Percentiles rank a stretch among this genome's conserved stretches.
These are phyloP conservation scores for Polychaeton citri DNA, from an alignment of 2,329 filamentous ascomycete species.

Conservation along the genomic window DNA sequence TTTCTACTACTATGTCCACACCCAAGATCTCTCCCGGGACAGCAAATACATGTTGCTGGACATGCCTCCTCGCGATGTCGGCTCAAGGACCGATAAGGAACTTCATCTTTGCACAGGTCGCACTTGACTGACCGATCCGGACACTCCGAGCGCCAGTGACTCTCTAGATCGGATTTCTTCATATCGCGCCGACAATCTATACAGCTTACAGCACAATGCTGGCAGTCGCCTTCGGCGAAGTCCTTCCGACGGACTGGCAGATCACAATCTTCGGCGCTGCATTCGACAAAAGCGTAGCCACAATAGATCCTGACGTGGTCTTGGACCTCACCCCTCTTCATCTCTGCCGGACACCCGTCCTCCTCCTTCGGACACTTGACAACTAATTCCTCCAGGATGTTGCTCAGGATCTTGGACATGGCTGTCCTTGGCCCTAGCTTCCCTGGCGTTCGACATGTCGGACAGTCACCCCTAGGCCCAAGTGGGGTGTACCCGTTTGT, in stretches of 20 bases:
- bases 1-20: constrained; percentile 29
- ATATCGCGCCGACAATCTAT: constrained; percentile 39
- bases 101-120: constrained; percentile 26
- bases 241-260: constrained; percentile 43
- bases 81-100: constrained; percentile 29
- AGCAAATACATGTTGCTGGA: constrained; percentile 28
- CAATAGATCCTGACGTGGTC: constrained; percentile 50
- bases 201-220: constrained; percentile 41
- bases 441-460: constrained; percentile 40
- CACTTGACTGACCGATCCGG: constrained; percentile 34
- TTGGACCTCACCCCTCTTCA: constrained; percentile 43
- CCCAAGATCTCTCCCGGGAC: constrained; percentile 30
- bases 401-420: constrained; percentile 40
- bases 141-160: constrained; percentile 29
- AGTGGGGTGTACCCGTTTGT: constrained; percentile 20
- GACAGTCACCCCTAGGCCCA: constrained; percentile 32
- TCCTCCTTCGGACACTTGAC: constrained; percentile 45
- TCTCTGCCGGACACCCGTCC: constrained; percentile 39
- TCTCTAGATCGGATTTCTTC: constrained; percentile 40
- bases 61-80: constrained; percentile 29
- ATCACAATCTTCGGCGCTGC: constrained; percentile 36
- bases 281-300: constrained; percentile 40
- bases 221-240: constrained; percentile 36
- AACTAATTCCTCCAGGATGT: constrained; percentile 47
- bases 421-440: constrained; percentile 23